Evolutionary conservation across 225 moss, liverwort and hornwort species (phyloP), one percentile per base, ranked within the genome.

Genomic region (Pleurozium schreberi): DNA sequence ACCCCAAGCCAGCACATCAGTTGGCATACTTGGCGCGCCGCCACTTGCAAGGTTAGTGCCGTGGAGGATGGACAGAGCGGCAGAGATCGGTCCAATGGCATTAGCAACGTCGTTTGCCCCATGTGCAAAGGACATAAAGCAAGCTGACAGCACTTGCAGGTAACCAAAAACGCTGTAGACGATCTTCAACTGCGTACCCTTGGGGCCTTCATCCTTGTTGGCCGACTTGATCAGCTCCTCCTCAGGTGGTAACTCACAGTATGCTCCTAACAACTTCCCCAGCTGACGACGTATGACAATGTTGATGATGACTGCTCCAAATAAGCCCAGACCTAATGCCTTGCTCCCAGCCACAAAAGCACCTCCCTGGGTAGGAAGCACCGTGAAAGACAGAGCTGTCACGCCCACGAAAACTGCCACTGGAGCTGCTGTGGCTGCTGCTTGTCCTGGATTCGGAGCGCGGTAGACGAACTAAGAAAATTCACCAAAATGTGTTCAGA

Each of bases 71-170:
- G 97, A 91, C 28, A 98, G 89, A 78, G 98, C 98, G 50, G 98
- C 98, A 69, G 98, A 98, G 68, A 98, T 98, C 84, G 98, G 98
- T 80, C 98, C 98, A 88, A 98, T 98, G 13, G 98, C 98, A 84
- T 98, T 98, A 1, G 98, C 98, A 17, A 98, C 98, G 86, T 98
- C 98, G 73, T 98, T 98, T 18, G 98, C 98, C 49, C 98, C 98
- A 87, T 98, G 98, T 21, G 98, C 98, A 53, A 98, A 98, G 19
- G 98, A 98, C 98, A 98, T 98, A 75, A 98, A 98, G 92, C 98
- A 98, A 27, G 98, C 98, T 61, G 98, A 98, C 58, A 98, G 90
- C 78, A 98, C 96, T 88, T 98, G 98, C 59, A 98, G 89, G 88
- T 98, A 98, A 19, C 98, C 98, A 62, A 98, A 98, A 15, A 97